These are phyloP conservation scores for Neonothopanus nambi DNA, from an alignment of 1,284 basidiomycete species.

Conservation along the genomic window DNA sequence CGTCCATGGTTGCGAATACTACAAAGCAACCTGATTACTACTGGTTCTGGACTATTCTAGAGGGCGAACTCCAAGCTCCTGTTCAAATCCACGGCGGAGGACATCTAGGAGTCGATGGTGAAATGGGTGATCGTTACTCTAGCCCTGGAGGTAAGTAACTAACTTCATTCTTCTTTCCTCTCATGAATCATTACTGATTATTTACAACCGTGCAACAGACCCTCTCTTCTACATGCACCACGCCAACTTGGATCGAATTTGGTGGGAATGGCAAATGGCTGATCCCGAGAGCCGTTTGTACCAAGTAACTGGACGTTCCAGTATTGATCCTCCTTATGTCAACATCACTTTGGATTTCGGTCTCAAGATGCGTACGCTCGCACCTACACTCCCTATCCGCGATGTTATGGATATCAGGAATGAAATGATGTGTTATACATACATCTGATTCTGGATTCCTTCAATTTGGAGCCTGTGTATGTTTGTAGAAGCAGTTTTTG, in stretches of 20 bases:
- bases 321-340: neutral
- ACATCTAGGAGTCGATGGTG: slow-evolving; percentile 35
- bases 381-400: slow-evolving; percentile 22
- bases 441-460: neutral
- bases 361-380: slow-evolving; percentile 22
- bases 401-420: slow-evolving; percentile 29
- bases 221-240: slow-evolving; percentile 19
- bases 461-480: no score
- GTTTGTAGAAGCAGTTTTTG: no score
- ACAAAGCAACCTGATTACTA: slow-evolving; percentile 29
- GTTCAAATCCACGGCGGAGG: slow-evolving; percentile 33
- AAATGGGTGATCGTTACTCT: slow-evolving; percentile 34
- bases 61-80: slow-evolving; percentile 22
- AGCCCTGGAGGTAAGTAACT: slow-evolving; percentile 34
- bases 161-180: neutral
- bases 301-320: slow-evolving; percentile 15
- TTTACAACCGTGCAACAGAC: slow-evolving; percentile 7
- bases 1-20: slow-evolving; percentile 23
- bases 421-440: slow-evolving; percentile 2
- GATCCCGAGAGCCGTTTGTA: slow-evolving; percentile 8
- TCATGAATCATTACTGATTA: neutral
- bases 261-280: slow-evolving; percentile 18
- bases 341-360: slow-evolving; percentile 23
- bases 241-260: slow-evolving; percentile 19
- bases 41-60: slow-evolving; percentile 33